Evolutionary conservation across 75 land plant species (phyloP).

Genomic region (Isoetes taiwanensis): DNA sequence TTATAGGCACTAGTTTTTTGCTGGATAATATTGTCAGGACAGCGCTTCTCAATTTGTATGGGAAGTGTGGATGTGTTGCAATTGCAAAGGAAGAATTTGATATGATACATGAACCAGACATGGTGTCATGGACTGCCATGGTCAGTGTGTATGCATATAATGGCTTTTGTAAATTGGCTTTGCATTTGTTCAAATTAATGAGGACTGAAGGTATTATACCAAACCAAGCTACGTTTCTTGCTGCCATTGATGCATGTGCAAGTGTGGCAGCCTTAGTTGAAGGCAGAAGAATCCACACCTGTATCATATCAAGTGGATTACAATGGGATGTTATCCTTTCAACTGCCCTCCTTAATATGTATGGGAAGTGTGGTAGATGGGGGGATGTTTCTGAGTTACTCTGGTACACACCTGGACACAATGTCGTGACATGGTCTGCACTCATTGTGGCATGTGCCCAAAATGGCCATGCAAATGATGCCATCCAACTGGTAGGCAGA

Average conservation of each 20-base stretch:
- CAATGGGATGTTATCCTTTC: neutral
- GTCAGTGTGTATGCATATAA: neutral
- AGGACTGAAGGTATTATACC: neutral
- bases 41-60: neutral
- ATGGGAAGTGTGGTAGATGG: neutral
- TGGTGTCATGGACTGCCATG: neutral
- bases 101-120: neutral
- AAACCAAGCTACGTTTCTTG: neutral
- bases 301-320: neutral
- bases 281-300: neutral
- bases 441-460: neutral
- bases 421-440: neutral
- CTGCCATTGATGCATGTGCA: neutral
- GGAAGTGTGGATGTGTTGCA: conserved; percentile 1
- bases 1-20: neutral
- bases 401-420: neutral
- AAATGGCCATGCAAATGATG: neutral
- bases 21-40: neutral
- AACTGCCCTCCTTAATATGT: neutral
- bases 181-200: neutral
- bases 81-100: neutral
- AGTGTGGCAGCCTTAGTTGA: neutral
- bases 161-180: neutral
- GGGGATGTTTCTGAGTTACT: neutral
- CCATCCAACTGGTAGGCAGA: neutral